Evolutionary conservation across 2,329 filamentous ascomycete species (phyloP).

Genomic region (Paraphaeosphaeria sporulosa): DNA sequence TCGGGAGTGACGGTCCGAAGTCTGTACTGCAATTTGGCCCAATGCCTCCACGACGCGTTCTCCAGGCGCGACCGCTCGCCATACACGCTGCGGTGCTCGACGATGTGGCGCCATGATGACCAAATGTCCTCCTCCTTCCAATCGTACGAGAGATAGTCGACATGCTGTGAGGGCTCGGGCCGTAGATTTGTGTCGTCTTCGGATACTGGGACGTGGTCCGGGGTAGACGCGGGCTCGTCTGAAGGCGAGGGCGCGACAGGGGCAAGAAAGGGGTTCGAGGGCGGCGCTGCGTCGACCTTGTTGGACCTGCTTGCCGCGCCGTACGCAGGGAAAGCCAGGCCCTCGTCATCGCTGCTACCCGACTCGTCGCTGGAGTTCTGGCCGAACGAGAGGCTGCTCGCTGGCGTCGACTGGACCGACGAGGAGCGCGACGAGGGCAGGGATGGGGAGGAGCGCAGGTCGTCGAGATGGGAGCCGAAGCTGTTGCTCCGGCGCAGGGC

Average conservation of each 20-base stretch:
- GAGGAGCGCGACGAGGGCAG: conserved; percentile 52
- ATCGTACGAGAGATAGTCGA: conserved; percentile 93
- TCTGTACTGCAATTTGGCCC: conserved; percentile 90
- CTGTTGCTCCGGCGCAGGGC: conserved; percentile 44
- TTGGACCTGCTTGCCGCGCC: conserved; percentile 23
- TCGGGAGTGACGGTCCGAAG: conserved; percentile 89
- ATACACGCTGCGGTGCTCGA: conserved; percentile 79
- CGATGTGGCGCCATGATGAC: conserved; percentile 95
- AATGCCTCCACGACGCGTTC: conserved; percentile 96
- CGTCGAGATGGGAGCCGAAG: conserved; percentile 47
- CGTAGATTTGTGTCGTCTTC: conserved; percentile 82
- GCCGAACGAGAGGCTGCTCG: conserved; percentile 69
- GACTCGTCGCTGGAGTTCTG: conserved; percentile 59
- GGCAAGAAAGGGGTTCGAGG: conserved; percentile 47
- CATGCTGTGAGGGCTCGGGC: conserved; percentile 80
- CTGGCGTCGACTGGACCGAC: conserved; percentile 69
- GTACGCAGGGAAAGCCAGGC: conserved; percentile 57
- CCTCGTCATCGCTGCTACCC: conserved; percentile 53
- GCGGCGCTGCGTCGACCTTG: conserved; percentile 24
- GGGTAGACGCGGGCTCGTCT: conserved; percentile 55
- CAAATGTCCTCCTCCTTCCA: conserved; percentile 97
- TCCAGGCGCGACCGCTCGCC: conserved; percentile 83
- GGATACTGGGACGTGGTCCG: conserved; percentile 64
- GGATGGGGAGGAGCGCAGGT: conserved; percentile 47
- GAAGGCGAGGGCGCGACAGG: conserved; percentile 60